Base-by-base conservation (phyloP, 2,329 filamentous ascomycete genomes). In the Verticillium longisporum region DNA sequence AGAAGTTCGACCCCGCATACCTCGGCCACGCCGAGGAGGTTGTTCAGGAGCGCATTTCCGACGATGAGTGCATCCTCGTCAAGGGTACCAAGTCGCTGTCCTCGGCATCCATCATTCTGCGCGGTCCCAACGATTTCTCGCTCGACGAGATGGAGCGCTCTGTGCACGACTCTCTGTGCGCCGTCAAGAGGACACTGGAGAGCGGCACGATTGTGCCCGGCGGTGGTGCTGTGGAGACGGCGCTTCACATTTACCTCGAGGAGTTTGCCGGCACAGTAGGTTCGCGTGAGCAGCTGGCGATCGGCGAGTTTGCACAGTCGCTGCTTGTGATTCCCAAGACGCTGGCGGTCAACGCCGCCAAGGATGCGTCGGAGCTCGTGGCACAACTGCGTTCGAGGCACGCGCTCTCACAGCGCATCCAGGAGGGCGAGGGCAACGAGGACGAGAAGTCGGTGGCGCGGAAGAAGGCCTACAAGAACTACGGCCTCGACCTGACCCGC, bases 61-160 rank as follows among this genome's bases (percentile, higher is more conserved):
- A 99, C 71, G 95, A 99, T 69, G 95, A 99, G 81, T 98, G 94
- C 77, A 99, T 99, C 67, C 80, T 99, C 65, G 85, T 99, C 74
- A 97, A 95, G 82, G 94, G 94, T 60, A 97, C 95, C 71, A 98
- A 97, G 81, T 85, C 90, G 33, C 92, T 95, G 78, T 95, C 90
- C 3, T 96, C 93, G 6, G 93, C 95, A 34, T 99, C 95, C 18
- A 92, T 97, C 76, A 96, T 99, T 68, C 89, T 99, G 60, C 91
- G 95, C 62, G 95, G 95, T 55, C 84, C 95, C 68, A 98, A 99
- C 77, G 95, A 99, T 76, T 98, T 90, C 79, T 91, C 92, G 63
- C 86, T 99, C 34, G 95, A 99, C 72, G 95, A 99, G 83, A 99
- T 98, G 94, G 95, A 99, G 83, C 90, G 95, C 66, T 98, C 95